A percentile compares a stretch with the other conserved stretches of the same genome.
Conservation (phyloP, 768 basidiomycete genomes). For the Podaxis carcinomalis region DNA sequence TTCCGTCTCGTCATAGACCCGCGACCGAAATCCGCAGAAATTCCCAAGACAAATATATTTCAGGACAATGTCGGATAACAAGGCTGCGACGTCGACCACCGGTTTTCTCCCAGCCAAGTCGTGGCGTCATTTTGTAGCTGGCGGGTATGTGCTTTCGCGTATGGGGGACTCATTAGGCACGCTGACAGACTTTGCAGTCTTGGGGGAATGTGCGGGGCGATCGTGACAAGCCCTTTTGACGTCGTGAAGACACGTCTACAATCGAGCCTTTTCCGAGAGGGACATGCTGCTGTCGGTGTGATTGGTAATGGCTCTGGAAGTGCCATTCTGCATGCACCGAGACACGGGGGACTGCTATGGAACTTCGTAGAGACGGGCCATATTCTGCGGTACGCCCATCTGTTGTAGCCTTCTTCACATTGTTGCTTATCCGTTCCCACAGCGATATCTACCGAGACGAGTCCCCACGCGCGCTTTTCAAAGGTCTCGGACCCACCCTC, state of each 20-base stretch:
- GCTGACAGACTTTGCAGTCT: constrained; percentile 44
- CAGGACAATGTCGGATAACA: constrained; percentile 1
- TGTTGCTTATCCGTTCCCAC: neutral
- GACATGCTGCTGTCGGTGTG: constrained; percentile 34
- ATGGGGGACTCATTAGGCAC: neutral
- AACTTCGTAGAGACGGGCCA: constrained; percentile 94
- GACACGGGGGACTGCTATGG: constrained; percentile 57
- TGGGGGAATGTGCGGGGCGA: constrained; percentile 96
- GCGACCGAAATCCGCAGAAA: neutral
- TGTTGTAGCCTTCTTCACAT: neutral
- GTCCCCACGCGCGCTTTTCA: constrained; percentile 86
- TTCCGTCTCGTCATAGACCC: neutral
- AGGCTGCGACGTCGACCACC: constrained; percentile 6
- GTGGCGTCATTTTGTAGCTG: constrained; percentile 81
- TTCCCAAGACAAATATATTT: neutral
- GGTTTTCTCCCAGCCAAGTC: constrained; percentile 48
- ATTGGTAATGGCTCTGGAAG: constrained; percentile 24
- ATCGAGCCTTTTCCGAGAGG: constrained; percentile 70
- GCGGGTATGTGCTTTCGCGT: constrained; percentile 57
- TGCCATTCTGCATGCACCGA: constrained; percentile 13
- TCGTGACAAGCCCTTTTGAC: constrained; percentile 96
- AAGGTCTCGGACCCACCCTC: constrained; percentile 89
- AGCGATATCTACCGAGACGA: constrained; percentile 89
- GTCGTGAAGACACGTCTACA: constrained; percentile 98
- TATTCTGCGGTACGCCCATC: constrained; percentile 65